Evolutionary conservation across 495 filamentous ascomycete genomes (phyloP), one percentile per base, ranked within the genome.

Genomic region (Aspergillus incahuasiensis): DNA sequence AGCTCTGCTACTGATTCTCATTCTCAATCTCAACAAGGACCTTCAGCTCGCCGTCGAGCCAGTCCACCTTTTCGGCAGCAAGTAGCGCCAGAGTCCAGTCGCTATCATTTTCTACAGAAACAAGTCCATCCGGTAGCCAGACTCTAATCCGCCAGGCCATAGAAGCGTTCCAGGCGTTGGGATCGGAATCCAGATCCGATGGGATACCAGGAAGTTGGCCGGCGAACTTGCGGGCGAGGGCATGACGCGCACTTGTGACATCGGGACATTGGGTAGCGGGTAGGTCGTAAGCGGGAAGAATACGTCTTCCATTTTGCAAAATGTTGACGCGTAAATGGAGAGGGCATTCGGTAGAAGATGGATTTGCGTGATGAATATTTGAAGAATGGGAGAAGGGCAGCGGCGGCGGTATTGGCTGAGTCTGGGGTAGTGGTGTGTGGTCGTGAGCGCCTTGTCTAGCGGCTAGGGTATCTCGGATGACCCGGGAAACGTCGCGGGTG

Each of bases 31-130:
- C 74, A 24, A 79, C 62, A 30, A 81, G 56, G 51, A 79, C 70
- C 49, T 63, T 74, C 54, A 80, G 57, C n/a, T 75, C 68, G 7
- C 71, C 70, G 54, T 81, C 79, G 75, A 82, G 76, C 78, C 77
- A 81, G 15, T 79, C 78, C n/a, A 71, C 67, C 12, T 71, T 70
- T 34, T 69, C 66, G 11, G 75, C 69, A n/a, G 67, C 64, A 20
- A 71, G 59, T 8, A 79, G 62, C 13, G 73, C 72, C 40, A 76
- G 64, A 1, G 63, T 68, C 79, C 78, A 81, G 18, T 74, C 72
- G 41, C 73, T 72, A 48, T 79, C 73, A 22, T 54, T 69, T 0
- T 69, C 58, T 7, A 79, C 61, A 6, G 57, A 24, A 5, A 68
- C 48, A 28, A 80, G 46, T 4, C 78, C 76, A 41, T 74, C 62